Base-by-base conservation (phyloP, 1,284 basidiomycete species). In the Boletellus deceptivus region DNA sequence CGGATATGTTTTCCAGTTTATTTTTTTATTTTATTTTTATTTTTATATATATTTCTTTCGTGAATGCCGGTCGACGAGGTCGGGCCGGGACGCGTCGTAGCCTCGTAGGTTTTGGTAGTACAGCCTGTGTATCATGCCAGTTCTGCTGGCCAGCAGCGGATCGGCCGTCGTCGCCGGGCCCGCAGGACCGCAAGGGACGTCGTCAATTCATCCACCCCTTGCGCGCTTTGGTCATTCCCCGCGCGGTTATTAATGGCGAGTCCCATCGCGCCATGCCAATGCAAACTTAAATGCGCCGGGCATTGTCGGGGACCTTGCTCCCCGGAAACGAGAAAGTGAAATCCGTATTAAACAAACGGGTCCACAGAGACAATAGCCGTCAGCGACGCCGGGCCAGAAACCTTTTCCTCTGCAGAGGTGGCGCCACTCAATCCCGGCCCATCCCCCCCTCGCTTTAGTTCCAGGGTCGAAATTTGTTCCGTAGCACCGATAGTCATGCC, bases 401-500 rank as follows among this genome's bases (percentile, higher is more conserved):
- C 37, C 65, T 69, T 69, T 46, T 65, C 64, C 48, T 52, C 59
- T 3, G 54, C 48, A 55, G 65, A 35, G 27, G 22, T 10, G 8
- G 42, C 42, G 11, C 48, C 52, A 24, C 47, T 48, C 17, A 31
- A 29, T 11, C 49, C 34, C 39, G 34, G 40, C 42, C 46, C 63
- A n/a, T 48, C 48, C 38, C 37, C 48, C 16, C 39, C 50, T 24
- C 43, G 43, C 48, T 64, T 66, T 24, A 39, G 14, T 45, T 57
- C 54, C 18, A 52, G 24, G 20, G 35, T 42, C 25, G 48, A 52
- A 33, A 55, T 49, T 33, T 49, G 54, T 42, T 67, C 70, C 6
- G 52, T 61, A 41, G n/a, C 16, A 47, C 69, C 71, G 25, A 57
- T 57, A 16, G 61, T 64, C 50, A 72, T 69, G 1, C 73, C 77